Evolutionary conservation across 225 moss, liverwort and hornwort species (phyloP).

Genomic region (Sphagnum tenellum): DNA sequence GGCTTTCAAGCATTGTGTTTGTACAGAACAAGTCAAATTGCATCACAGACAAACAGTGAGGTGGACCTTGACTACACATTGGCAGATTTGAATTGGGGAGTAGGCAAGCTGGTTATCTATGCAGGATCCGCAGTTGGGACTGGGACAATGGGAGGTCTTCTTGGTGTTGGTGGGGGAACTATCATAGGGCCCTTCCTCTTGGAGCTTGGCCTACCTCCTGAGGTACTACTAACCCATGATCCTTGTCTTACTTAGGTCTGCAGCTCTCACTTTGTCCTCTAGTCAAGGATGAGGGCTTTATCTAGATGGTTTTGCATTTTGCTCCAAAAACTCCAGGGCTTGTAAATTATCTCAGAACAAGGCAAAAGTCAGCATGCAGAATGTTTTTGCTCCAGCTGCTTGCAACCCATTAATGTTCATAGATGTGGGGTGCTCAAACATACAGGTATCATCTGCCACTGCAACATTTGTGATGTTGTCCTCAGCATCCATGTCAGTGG

Average conservation of each 20-base stretch:
- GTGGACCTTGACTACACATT: no score
- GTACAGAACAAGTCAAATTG: no score
- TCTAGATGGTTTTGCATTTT: not conserved
- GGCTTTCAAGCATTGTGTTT: not conserved
- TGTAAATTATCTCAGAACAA: not conserved
- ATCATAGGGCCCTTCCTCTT: constrained; percentile 1
- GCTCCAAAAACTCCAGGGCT: not conserved
- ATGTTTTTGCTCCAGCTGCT: not conserved
- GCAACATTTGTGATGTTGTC: constrained; percentile 3
- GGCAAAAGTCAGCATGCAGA: not conserved
- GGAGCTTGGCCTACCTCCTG: constrained; percentile 1
- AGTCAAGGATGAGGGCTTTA: no score
- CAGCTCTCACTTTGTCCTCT: no score
- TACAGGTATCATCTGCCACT: constrained; percentile 3
- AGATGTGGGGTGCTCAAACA: not conserved
- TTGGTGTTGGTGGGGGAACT: constrained; percentile 3
- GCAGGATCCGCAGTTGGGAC: not conserved
- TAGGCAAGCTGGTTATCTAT: not conserved
- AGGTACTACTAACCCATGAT: not conserved
- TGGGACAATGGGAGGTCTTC: constrained; percentile 1
- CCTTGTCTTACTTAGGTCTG: no score
- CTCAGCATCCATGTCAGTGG: constrained; percentile 5
- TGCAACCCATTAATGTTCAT: not conserved
- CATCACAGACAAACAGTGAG: no score
- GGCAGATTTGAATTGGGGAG: not conserved